Evolutionary conservation across 1,284 basidiomycete genomes (phyloP), one percentile per base, ranked within the genome.

Genomic region (Tetrapyrgos nigripes): DNA sequence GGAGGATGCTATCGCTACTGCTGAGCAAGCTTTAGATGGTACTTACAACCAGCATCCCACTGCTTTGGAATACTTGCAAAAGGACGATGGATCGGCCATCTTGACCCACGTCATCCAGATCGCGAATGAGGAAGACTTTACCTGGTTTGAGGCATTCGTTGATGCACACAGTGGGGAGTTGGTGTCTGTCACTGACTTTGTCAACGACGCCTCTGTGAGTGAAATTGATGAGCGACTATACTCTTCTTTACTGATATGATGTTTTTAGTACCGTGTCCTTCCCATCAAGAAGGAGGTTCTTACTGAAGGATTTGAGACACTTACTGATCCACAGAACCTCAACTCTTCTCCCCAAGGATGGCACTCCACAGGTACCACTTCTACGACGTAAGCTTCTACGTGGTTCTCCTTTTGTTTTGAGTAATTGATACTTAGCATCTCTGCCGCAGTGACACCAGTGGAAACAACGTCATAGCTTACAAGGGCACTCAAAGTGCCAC

Each of bases 121-220:
- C 56, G 81, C 83, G 68, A 84, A 84, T 60, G 79, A 80, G 26
- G 74, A 72, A 62, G 72, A 76, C 27, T 79, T 82, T 50, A 78
- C 80, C 27, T 89, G 85, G 86, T 81, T 83, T 66, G 85, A 89
- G 72, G 86, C 85, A 1, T 86, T 84, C 66, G 81, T 88, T 49
- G 85, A 88, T 62, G 84, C 84, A 4, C 79, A 83, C 62, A 73
- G 77, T 27, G 83, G 82, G 48, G 76, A 82, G 43, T 67, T 87
- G 26, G 68, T 83, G 17, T 76, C 79, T 11, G 73, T 84, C 9
- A 81, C 81, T 57, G 83, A 86, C 68, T 88, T 81, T 61, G 77
- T 79, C 45, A 68, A 74, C 37, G 73, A 79, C 61, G 74, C 78
- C 23, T 73, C 77, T 11, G 77, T 79, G 53, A 63, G 76, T n/a